A percentile compares a stretch with the other conserved stretches of the same genome.
Conservation (phyloP, 768 basidiomycete species). For the Leccinum arenicola region DNA sequence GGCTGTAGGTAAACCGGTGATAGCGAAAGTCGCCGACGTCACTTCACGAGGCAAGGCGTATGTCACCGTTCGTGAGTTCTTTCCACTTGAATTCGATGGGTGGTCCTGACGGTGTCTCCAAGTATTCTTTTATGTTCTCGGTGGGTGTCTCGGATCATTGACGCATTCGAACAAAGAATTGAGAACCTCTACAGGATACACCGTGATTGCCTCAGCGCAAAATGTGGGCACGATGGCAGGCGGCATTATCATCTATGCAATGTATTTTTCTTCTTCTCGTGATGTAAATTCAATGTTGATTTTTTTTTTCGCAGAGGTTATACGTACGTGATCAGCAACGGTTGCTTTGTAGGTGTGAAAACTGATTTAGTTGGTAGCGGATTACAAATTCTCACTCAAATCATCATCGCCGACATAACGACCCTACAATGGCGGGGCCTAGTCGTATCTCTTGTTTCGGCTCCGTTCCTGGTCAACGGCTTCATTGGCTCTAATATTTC, state of each 20-base stretch:
- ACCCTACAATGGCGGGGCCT: constrained; percentile 56
- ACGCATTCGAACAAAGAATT: not conserved
- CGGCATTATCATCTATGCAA: constrained; percentile 56
- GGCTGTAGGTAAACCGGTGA: constrained; percentile 60
- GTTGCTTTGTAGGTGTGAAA: not conserved
- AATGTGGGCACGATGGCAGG: constrained; percentile 45
- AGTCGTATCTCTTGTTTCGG: constrained; percentile 43
- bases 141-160: constrained; percentile 29
- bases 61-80: constrained; percentile 48
- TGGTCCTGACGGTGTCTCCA: not conserved
- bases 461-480: constrained; percentile 60
- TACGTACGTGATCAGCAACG: constrained; percentile 38
- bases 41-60: constrained; percentile 66
- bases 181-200: constrained; percentile 37
- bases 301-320: constrained; percentile 46
- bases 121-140: constrained; percentile 61
- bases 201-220: constrained; percentile 50
- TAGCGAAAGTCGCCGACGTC: constrained; percentile 73
- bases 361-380: constrained; percentile 35
- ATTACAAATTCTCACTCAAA: constrained; percentile 60
- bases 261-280: constrained; percentile 34
- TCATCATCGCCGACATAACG: constrained; percentile 62
- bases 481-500: constrained; percentile 66
- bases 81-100: not conserved
- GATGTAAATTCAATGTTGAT: constrained; percentile 13